Percentiles rank a stretch among this genome's conserved stretches.
Conservation (phyloP, 2,329 filamentous ascomycete genomes). For the Chaetomium olivaceum region DNA sequence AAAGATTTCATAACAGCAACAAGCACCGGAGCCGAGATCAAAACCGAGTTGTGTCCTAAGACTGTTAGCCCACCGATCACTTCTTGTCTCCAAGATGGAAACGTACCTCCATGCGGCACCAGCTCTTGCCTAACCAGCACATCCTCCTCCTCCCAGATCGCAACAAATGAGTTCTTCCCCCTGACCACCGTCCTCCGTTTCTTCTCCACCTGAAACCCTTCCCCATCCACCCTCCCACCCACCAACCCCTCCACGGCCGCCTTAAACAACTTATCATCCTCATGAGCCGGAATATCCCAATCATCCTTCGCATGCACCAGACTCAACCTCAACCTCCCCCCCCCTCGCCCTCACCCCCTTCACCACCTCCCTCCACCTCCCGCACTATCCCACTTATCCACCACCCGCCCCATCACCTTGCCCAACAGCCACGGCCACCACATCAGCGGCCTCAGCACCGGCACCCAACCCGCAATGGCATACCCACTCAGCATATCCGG, state of each 20-base stretch:
- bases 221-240: constrained; percentile 39
- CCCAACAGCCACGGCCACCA: constrained; percentile 64
- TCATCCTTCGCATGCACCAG: constrained; percentile 83
- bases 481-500: constrained; percentile 75
- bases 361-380: constrained; percentile 63
- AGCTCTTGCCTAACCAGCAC: constrained; percentile 56
- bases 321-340: constrained; percentile 58
- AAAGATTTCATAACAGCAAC: constrained; percentile 68
- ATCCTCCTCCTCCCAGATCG: constrained; percentile 48
- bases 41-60: constrained; percentile 68
- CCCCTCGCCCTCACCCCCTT: constrained; percentile 49
- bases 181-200: constrained; percentile 46
- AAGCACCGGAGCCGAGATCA: constrained; percentile 64
- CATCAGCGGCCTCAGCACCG: constrained; percentile 73
- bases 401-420: constrained; percentile 61
- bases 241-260: constrained; percentile 57
- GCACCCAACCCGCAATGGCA: constrained; percentile 73
- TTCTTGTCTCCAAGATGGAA: no score
- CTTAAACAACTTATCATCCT: constrained; percentile 65
- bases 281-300: constrained; percentile 74
- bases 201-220: constrained; percentile 41
- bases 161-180: constrained; percentile 51
- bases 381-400: constrained; percentile 81
- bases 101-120: constrained; percentile 56
- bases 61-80: constrained; percentile 22